Evolutionary conservation across 345 rosid species (phyloP), one percentile per base, ranked within the genome.

Genomic region (Syzygium aromaticum): DNA sequence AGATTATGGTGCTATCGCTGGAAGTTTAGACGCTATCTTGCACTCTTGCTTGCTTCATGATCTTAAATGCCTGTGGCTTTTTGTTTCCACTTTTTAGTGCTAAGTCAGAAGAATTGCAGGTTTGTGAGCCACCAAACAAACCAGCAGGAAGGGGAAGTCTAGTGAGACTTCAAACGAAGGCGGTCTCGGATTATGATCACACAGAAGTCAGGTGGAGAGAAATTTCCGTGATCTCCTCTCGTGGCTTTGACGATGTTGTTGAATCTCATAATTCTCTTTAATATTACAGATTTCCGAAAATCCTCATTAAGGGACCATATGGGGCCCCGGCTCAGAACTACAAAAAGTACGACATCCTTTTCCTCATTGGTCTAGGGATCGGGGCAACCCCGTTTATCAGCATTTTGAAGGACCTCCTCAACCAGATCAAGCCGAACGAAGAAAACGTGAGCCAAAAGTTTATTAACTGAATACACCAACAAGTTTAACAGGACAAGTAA

Each of bases 371-470:
- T 54, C 90, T 98, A 22, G 99, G 99, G 77, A 98, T 96, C 16
- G 99, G 99, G 40, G 99, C 99, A 85, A 98, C 99, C 85, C 99
- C 99, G 4, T 94, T 98, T 86, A 93, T 98, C 87, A 98, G 99
- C 94, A 95, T 98, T 77, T 80, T 94, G 56, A 98, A 98, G 90
- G 99, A 98, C 93, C 93, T 96, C 82, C 94, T 98, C 25, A 89
- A 94, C 89, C 91, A 89, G 87, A 91, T 95, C 86, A 98, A 93
- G 86, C 92, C 94, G 14, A 89, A 86, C 25, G 86, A 73, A 56
- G 89, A 89, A 11, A 89, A 7, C 52, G 95, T 93, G 87, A 92
- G 95, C 85, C 59, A 46, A 56, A 64, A 21, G 11, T 33, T 85
- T 25, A 38, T 40, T 40, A 2, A 73, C 27, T 33, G n/a, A 23